Base-by-base conservation (phyloP, 345 rosid species). In the Citrus trifoliata region DNA sequence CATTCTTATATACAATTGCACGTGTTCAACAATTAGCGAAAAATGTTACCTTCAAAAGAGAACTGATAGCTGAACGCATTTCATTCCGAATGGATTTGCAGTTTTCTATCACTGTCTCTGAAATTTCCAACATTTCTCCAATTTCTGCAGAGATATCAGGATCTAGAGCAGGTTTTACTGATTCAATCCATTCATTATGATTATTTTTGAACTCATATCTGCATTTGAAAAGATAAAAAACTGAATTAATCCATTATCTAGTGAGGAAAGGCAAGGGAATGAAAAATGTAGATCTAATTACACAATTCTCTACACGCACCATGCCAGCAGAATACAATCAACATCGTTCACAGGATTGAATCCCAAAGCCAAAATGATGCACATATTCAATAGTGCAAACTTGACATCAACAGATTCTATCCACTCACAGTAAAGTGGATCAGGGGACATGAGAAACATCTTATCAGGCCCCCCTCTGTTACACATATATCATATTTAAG, bases 1-100 rank as follows among this genome's bases (percentile, higher is more conserved):
- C 63, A 66, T 13, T 76, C n/a, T 27, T n/a, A 12, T 38, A 9
- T 2, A 33, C 61, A 76, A 53, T 32, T 1, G 14, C 46, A 35
- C 0, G 3, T 9, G 74, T 78, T 70, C 71, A 74, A 61, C 62
- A 76, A 40, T 60, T 13, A 70, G 51, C 0, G 46, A 35, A 55
- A 83, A 53, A 33, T 6, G n/a, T 80, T 85, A 93, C 99, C 98
- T 96, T 90, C 81, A 96, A 86, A 87, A 96, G 95, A 53, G 88
- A 85, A 71, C 80, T 82, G 78, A 96, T 74, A 30, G 98, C 98
- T 35, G 79, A 80, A 38, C 99, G 93, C 89, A 86, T 89, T 85
- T 96, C 95, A 73, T 81, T 88, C 85, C 91, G 89, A 61, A 96
- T 83, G 51, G 88, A 83, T 76, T 84, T 93, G 88, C 88, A 89